Evolutionary conservation across 805 yeast species (phyloP).

Genomic region (Saccharomyces eubayanus): DNA sequence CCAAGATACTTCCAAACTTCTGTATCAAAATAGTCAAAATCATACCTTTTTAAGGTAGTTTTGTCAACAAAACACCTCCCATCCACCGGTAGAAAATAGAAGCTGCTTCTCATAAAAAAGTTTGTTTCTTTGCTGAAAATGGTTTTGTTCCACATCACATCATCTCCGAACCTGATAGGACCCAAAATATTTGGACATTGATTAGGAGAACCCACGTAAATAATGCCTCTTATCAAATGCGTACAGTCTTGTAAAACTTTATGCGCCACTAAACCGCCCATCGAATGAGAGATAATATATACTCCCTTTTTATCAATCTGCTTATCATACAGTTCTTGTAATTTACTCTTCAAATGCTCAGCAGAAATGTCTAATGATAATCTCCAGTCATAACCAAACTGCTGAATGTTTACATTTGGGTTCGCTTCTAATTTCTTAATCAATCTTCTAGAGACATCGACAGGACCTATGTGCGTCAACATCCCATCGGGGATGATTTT

Average conservation of each 20-base stretch:
- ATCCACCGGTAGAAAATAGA: conserved; percentile 63
- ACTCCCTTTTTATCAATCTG: conserved; percentile 46
- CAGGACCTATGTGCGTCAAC: conserved; percentile 76
- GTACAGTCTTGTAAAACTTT: conserved; percentile 66
- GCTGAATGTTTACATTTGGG: conserved; percentile 53
- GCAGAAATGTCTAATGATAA: conserved; percentile 53
- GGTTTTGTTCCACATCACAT: conserved; percentile 63
- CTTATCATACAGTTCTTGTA: conserved; percentile 35
- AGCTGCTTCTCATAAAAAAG: conserved; percentile 83
- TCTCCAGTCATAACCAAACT: conserved; percentile 94
- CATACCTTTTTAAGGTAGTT: conserved; percentile 46
- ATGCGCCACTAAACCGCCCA: conserved; percentile 89
- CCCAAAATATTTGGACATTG: conserved; percentile 83
- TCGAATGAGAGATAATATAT: conserved; percentile 77
- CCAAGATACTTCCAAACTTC: conserved; percentile 72
- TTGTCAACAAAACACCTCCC: conserved; percentile 69
- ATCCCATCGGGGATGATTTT: conserved; percentile 65
- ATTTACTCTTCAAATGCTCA: conserved; percentile 40
- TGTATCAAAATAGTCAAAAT: conserved; percentile 71
- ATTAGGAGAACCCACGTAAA: conserved; percentile 78
- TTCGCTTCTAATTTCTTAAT: conserved; percentile 45
- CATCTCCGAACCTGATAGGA: conserved; percentile 75
- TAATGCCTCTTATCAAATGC: conserved; percentile 57
- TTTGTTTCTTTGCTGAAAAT: conserved; percentile 73
- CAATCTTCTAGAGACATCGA: conserved; percentile 63